A percentile compares a stretch with the other conserved stretches of the same genome.
phyloP scores from a whole-genome alignment of 2,329 filamentous ascomycete species.

The Myriosclerotinia scirpicola region DNA sequence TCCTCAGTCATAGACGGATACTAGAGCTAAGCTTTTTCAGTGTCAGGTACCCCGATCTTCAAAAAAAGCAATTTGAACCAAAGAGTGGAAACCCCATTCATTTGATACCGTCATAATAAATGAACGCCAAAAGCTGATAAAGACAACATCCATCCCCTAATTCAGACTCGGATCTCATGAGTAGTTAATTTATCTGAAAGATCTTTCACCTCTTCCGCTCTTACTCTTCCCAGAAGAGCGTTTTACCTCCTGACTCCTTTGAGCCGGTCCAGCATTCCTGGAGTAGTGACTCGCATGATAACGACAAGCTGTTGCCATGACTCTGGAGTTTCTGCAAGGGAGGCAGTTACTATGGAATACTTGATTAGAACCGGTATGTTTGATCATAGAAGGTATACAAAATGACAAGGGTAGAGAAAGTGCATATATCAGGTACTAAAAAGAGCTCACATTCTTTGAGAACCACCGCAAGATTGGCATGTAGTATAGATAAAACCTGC shows the following conservation, averaged over 20 bases:
- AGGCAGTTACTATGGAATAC: background rate
- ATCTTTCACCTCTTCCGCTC: background rate
- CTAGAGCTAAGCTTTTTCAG: background rate
- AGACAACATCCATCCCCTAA: background rate
- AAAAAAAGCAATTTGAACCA: background rate
- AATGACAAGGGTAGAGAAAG: background rate
- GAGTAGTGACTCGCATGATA: background rate
- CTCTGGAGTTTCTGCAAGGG: background rate
- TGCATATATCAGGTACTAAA: background rate
- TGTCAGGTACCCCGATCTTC: background rate
- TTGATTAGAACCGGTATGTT: background rate
- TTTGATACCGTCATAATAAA: background rate
- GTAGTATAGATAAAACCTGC: background rate
- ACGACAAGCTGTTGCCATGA: background rate
- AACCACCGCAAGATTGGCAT: conserved; percentile 2
- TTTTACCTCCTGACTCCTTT: background rate
- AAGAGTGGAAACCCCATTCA: background rate
- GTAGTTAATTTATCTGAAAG: background rate
- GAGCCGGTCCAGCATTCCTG: background rate
- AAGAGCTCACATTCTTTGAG: background rate
- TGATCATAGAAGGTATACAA: background rate
- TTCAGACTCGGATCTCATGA: background rate
- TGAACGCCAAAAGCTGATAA: conserved; percentile 11
- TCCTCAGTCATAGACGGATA: background rate
- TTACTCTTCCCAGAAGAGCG: conserved; percentile 2